Evolutionary conservation across 148 eudicot species (phyloP).

Genomic region (Rhododendron henanense): DNA sequence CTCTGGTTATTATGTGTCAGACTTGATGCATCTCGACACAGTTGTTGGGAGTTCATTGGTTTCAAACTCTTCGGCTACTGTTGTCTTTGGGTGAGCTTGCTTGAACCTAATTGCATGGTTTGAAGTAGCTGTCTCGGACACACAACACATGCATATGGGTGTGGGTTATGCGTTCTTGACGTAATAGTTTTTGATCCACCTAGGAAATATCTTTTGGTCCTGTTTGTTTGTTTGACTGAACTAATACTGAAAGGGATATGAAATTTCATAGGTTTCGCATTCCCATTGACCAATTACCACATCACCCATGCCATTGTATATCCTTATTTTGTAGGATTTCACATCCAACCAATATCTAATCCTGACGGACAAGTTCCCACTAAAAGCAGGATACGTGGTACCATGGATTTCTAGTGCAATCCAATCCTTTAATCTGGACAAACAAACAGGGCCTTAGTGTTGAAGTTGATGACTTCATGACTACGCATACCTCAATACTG

Average conservation of each 20-base stretch:
- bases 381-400: neutral
- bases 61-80: conserved; percentile 74
- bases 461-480: neutral
- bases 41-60: conserved; percentile 55
- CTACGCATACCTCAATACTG: neutral
- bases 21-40: conserved; percentile 69
- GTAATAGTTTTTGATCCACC: neutral
- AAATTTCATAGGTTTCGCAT: neutral
- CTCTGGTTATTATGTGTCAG: conserved; percentile 70
- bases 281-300: neutral
- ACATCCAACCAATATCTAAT: neutral
- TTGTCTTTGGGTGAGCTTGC: conserved; percentile 74
- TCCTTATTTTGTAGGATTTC: neutral
- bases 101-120: neutral
- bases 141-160: neutral
- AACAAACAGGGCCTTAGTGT: neutral
- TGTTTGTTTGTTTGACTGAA: neutral
- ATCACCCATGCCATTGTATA: neutral
- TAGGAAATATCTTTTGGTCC: neutral
- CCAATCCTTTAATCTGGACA: neutral
- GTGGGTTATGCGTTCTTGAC: neutral
- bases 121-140: neutral
- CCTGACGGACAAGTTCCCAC: neutral
- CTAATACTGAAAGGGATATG: neutral
- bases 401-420: neutral